Evolutionary conservation across 129 eudicot genomes (phyloP).

Genomic region (Kitagawia praeruptora): DNA sequence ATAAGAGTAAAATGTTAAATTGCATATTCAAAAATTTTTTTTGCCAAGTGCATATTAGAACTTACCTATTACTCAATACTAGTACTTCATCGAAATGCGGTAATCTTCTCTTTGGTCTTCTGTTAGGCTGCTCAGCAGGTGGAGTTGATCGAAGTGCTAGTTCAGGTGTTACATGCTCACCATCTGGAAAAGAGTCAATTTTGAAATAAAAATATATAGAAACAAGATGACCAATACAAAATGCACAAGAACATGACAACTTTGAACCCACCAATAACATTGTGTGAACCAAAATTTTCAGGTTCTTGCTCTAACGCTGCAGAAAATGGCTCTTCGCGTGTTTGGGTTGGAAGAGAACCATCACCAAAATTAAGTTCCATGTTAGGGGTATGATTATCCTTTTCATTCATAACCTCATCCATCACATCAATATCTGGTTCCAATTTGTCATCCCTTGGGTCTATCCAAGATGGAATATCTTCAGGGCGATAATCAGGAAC

Average conservation of each 20-base stretch:
- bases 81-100: conserved; percentile 41
- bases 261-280: conserved; percentile 40
- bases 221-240: not conserved
- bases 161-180: conserved; percentile 31
- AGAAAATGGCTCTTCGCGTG: conserved; percentile 23
- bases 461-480: conserved; percentile 25
- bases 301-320: conserved; percentile 21
- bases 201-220: not conserved
- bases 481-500: conserved; percentile 15
- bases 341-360: conserved; percentile 19
- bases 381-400: conserved; percentile 12
- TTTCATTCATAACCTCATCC: conserved; percentile 32
- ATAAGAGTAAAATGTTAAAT: not conserved
- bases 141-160: conserved; percentile 39
- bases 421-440: conserved; percentile 32
- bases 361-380: conserved; percentile 21
- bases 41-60: not conserved
- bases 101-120: conserved; percentile 47
- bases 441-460: conserved; percentile 22
- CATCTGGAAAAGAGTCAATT: conserved; percentile 8
- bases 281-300: conserved; percentile 18
- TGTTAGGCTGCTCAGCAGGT: conserved; percentile 35
- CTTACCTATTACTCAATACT: conserved; percentile 57
- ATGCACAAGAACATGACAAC: not conserved
- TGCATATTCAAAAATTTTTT: not conserved